Evolutionary conservation across 768 basidiomycete species (phyloP), one percentile per base, ranked within the genome.

Genomic region (Austroboletus festivus): DNA sequence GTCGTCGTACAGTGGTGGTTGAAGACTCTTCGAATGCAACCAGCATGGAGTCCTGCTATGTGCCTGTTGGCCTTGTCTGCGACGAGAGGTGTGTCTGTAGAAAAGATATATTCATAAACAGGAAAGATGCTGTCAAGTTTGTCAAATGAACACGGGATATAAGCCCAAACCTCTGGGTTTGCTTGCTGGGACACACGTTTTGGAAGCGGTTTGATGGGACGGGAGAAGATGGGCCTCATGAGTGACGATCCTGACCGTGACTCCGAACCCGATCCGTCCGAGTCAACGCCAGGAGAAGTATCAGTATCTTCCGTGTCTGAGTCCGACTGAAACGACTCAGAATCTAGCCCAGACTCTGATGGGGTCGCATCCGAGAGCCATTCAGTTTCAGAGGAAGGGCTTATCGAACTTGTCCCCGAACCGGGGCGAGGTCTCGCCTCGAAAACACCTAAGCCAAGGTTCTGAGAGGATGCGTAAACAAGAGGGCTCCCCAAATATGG

Each of bases 361-460:
- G 51, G 50, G 6, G 39, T 34, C 9, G 4, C 13, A 7, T 51
- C 46, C 35, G 45, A 46, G 10, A 28, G 18, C 0, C 53, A 44
- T 10, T 52, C 51, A 3, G 20, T 26, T 2, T 54, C 54, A 23
- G 54, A 55, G 16, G 50, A 55, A 13, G 49, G 65, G 19, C 47
- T 52, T 12, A 44, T n/a, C 16, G 54, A 37, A 44, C 26, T 44
- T 9, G 35, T 23, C n/a, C 51, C 43, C 11, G 51, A 20, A 24
- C 20, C 62, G 56, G 43, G 66, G 64, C 35, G 50, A 30, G 4
- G 53, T 58, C 50, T 63, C 1, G 55, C 69, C 59, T 81, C 79
- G 54, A 82, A 82, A 10, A 85, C 69, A 18, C 83, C 83, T 0
- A 85, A 70, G 16, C 83, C 83, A 24, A 85, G 75, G 60, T 83